Base-by-base conservation (phyloP, 768 basidiomycete species). In the Thelephora aurantiotincta region DNA sequence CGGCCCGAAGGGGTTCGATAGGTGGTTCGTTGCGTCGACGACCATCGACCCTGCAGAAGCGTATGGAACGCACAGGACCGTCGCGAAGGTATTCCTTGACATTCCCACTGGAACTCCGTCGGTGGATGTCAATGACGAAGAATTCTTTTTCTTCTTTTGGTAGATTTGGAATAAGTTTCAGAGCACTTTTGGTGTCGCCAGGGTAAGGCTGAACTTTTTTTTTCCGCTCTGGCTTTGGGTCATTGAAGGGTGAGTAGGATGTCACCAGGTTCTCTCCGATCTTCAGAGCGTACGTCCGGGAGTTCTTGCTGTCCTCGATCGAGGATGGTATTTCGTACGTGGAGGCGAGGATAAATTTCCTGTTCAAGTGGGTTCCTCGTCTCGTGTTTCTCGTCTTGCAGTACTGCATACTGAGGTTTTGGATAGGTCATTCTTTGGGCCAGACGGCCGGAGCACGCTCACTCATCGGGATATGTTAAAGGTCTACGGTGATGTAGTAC, bases 151-250 rank as follows among this genome's bases (percentile, higher is more conserved):
- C 19, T 22, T 50, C 14, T n/a, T n/a, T n/a, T n/a, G n/a, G 33
- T 49, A 86, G 83, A 87, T 88, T 43, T 88, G 85, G 85, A 58
- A 74, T 38, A 84, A 84, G 52, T 88, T 89, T 56, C 53, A 56
- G 12, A 75, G 66, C 55, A 78, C 73, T 0, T 78, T 78, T 53
- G 26, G 44, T 0, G 69, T 75, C 0, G 67, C 74, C 16, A 52
- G 57, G 13, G 81, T 80, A 9, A 30, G 26, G 36, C n/a, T 5
- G 20, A 14, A 7, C 11, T 19, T 48, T n/a, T 30, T 14, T 37
- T 5, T 22, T n/a, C n/a, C n/a, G n/a, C n/a, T n/a, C n/a, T n/a
- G n/a, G n/a, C n/a, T n/a, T n/a, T n/a, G n/a, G n/a, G n/a, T n/a
- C n/a, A n/a, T n/a, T n/a, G n/a, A n/a, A n/a, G n/a, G n/a, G 5